Evolutionary conservation across 106 monocot species (phyloP).

Genomic region (Ottelia alismoides): DNA sequence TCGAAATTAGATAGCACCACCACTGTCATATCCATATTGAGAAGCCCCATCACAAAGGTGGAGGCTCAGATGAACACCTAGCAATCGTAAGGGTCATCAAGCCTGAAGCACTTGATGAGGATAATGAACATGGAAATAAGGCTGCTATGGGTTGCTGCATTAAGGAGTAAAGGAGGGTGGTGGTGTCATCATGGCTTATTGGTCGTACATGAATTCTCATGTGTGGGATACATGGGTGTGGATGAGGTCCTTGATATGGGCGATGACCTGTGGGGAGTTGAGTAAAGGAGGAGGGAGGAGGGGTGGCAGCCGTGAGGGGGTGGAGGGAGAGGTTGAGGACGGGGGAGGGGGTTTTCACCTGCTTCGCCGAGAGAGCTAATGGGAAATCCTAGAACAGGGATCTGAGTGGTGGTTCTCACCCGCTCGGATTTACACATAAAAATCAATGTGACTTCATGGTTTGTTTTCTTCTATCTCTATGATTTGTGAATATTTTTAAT

Average conservation of each 20-base stretch:
- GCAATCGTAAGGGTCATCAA: conserved; percentile 16
- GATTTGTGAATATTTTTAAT: too few relatives aligned
- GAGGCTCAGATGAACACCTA: conserved; percentile 81
- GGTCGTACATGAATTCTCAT: not conserved
- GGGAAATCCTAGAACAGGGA: too few relatives aligned
- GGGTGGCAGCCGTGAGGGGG: conserved; percentile 31
- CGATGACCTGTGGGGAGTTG: conserved; percentile 18
- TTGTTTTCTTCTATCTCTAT: too few relatives aligned
- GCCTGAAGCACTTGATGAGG: conserved; percentile 46
- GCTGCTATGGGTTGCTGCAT: conserved; percentile 65
- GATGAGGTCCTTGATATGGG: conserved; percentile 32
- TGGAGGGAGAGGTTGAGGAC: too few relatives aligned
- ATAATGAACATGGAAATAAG: conserved; percentile 81
- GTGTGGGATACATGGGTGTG: not conserved
- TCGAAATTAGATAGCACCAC: conserved; percentile 73
- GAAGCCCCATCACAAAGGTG: conserved; percentile 73
- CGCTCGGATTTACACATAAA: too few relatives aligned
- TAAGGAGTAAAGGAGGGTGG: conserved; percentile 79
- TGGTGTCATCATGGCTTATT: conserved; percentile 52
- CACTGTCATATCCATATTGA: conserved; percentile 62
- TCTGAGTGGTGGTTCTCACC: too few relatives aligned
- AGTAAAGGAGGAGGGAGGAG: conserved; percentile 17
- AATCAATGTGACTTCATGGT: too few relatives aligned
- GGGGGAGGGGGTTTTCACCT: too few relatives aligned
- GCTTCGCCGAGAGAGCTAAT: too few relatives aligned